Evolutionary conservation across 2,329 filamentous ascomycete species (phyloP).

Genomic region (Colletotrichum sp.): DNA sequence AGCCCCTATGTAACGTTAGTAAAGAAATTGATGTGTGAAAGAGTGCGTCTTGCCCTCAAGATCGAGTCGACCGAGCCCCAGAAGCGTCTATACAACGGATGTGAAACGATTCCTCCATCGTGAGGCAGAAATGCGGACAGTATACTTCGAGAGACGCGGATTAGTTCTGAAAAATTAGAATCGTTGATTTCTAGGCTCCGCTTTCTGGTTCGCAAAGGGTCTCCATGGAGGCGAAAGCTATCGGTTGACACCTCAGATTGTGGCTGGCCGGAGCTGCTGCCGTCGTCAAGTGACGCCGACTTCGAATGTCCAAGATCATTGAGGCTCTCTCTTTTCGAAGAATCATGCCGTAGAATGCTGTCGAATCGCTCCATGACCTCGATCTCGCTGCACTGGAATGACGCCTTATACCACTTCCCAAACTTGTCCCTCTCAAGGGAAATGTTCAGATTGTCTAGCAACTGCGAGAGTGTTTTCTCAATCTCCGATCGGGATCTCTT

Average conservation of each 20-base stretch:
- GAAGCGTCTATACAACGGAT: conserved; percentile 19
- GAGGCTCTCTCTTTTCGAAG: not conserved
- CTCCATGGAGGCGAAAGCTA: not conserved
- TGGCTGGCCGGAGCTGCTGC: not conserved
- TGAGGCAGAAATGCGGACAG: not conserved
- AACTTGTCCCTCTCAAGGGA: not conserved
- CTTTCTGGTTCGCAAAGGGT: not conserved
- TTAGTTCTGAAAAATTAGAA: not conserved
- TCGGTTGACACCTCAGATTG: not conserved
- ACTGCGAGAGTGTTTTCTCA: not conserved
- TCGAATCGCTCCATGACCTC: not conserved
- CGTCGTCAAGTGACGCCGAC: not conserved
- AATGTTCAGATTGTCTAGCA: not conserved
- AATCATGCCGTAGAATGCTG: not conserved
- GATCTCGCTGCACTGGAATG: not conserved
- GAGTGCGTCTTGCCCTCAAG: conserved; percentile 11
- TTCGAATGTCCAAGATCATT: not conserved
- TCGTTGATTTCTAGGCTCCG: not conserved
- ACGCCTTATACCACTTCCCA: not conserved
- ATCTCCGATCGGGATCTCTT: not conserved
- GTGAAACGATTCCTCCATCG: not conserved
- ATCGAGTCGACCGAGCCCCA: conserved; percentile 24
- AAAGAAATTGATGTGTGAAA: not conserved
- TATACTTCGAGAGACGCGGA: not conserved
- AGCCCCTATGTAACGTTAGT: not conserved